phyloP scores from a whole-genome alignment of 225 moss, liverwort and hornwort genomes.

The Polytrichum formosum region DNA sequence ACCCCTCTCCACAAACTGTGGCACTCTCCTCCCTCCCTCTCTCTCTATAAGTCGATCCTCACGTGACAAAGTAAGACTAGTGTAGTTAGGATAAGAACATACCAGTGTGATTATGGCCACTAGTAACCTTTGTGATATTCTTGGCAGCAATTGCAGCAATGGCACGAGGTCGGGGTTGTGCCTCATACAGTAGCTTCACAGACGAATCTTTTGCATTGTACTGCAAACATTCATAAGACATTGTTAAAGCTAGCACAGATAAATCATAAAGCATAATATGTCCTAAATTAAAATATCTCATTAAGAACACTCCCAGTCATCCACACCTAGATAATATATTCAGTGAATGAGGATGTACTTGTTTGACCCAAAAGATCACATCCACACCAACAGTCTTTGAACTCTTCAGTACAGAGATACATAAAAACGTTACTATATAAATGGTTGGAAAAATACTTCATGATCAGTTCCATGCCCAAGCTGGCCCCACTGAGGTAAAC shows the following conservation, averaged over 20 bases:
- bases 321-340: too few relatives aligned
- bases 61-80: slow-evolving; percentile 11
- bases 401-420: too few relatives aligned
- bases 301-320: too few relatives aligned
- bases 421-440: neutral
- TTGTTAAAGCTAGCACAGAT: too few relatives aligned
- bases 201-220: slow-evolving; percentile 93
- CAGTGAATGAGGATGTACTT: too few relatives aligned
- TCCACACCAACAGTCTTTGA: too few relatives aligned
- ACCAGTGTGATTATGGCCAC: slow-evolving; percentile 93
- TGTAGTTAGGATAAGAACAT: slow-evolving; percentile 17
- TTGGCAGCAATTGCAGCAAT: slow-evolving; percentile 72
- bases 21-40: slow-evolving; percentile 2
- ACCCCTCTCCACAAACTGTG: neutral
- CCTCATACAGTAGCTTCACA: slow-evolving; percentile 83
- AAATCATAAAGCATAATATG: too few relatives aligned
- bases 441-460: slow-evolving; percentile 44
- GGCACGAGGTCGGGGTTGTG: slow-evolving; percentile 82
- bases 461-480: slow-evolving; percentile 99
- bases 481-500: slow-evolving; percentile 95
- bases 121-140: slow-evolving; percentile 77
- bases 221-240: slow-evolving; percentile 30
- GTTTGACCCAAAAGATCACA: too few relatives aligned
- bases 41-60: neutral
- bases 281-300: too few relatives aligned